Evolutionary conservation across 352 stramenopile genomes (phyloP).

Genomic region (Phytophthora vignae): DNA sequence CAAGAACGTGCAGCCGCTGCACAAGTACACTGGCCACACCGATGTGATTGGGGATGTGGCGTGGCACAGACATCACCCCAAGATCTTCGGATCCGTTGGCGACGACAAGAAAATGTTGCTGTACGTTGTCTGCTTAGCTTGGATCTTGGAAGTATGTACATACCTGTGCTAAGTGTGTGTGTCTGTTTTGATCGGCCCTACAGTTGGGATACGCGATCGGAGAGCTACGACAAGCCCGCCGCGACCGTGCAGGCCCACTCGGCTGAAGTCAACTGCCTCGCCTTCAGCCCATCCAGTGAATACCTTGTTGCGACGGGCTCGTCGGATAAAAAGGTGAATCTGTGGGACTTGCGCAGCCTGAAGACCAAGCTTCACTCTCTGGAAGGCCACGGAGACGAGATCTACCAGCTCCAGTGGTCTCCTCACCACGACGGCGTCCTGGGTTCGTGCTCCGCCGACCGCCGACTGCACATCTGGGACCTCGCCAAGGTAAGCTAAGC

Average conservation of each 20-base stretch:
- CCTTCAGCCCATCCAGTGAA: slow-evolving; percentile 97
- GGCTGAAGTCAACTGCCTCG: slow-evolving; percentile 96
- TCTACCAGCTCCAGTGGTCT: slow-evolving; percentile 98
- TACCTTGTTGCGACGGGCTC: slow-evolving; percentile 96
- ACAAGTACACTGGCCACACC: slow-evolving; percentile 93
- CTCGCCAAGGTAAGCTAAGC: slow-evolving; percentile 80
- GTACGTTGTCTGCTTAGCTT: slow-evolving; percentile 41
- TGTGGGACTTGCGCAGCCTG: slow-evolving; percentile 99
- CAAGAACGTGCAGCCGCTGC: slow-evolving; percentile 82
- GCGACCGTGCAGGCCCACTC: slow-evolving; percentile 91
- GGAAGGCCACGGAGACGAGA: slow-evolving; percentile 95
- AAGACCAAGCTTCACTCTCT: slow-evolving; percentile 94
- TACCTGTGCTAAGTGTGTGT: slow-evolving; percentile 4
- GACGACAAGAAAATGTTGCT: slow-evolving; percentile 96
- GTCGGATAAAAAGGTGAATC: slow-evolving; percentile 93
- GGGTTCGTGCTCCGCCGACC: slow-evolving; percentile 95
- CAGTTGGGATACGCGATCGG: slow-evolving; percentile 81
- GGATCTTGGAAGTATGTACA: neutral
- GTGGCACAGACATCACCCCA: slow-evolving; percentile 95
- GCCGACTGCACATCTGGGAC: slow-evolving; percentile 97
- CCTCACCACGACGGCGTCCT: slow-evolving; percentile 97
- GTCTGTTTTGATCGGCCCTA: slow-evolving; percentile 1
- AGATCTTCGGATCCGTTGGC: slow-evolving; percentile 96
- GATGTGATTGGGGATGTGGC: slow-evolving; percentile 98
- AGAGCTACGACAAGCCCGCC: slow-evolving; percentile 73